Base-by-base conservation (phyloP, 768 basidiomycete genomes). In the Crassisporium funariophilum region DNA sequence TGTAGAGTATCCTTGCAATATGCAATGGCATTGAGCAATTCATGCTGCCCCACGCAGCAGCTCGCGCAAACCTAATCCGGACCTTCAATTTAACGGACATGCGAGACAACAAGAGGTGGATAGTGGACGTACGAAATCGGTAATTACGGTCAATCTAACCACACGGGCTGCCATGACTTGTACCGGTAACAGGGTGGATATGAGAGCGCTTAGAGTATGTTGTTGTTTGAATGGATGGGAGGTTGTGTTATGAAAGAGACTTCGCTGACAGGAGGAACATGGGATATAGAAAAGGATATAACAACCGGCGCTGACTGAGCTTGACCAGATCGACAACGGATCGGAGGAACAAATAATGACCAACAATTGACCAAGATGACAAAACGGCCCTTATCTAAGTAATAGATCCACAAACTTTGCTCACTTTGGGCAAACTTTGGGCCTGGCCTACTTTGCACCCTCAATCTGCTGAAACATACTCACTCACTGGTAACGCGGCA, bases 1-100 rank as follows among this genome's bases (percentile, higher is more conserved):
- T 73, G 57, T 9, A 78, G 66, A 23, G 65, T 70, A 35, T 76
- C 73, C 57, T 75, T 72, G 69, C 73, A 75, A 44, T 75, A 66
- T 3, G 68, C 58, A 39, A 81, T 73, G 25, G 79, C 79, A 36
- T 70, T 65, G 37, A 77, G 61, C 19, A 81, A 70, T 57, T 81
- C 79, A 56, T 77, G 73, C 55, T 80, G 74, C 12, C 72, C 72
- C 35, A 80, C 66, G 54, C 71, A 79, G 62, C 79, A 82, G 58
- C 76, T 78, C 24, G 72, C 66, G 55, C 78, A 81, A 41, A 70
- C 67, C 78, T 80, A 53, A 33, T 41, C 35, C 34, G 39, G 22
- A 24, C 42, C 41, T 55, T 29, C 20, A 42, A n/a, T n/a, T 20
- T 39, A 44, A 38, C 35, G 15, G 36, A 41, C 20, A 24, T 24